These are phyloP conservation scores for Diphasiastrum complanatum DNA, from an alignment of 83 land plant species.

Conservation along the genomic window DNA sequence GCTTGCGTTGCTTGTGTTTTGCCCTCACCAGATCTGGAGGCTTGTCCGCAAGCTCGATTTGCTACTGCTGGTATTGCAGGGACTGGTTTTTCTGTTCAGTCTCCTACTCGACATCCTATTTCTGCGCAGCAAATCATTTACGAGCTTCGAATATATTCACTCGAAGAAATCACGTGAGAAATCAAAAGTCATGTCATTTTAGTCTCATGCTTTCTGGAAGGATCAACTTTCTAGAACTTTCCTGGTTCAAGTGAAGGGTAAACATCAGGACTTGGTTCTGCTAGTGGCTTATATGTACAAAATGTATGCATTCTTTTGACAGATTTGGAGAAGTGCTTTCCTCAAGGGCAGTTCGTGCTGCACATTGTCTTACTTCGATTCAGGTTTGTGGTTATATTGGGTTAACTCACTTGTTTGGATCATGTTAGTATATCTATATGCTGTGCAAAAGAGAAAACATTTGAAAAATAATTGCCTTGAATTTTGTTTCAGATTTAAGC, in stretches of 20 bases:
- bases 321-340: conserved; percentile 72
- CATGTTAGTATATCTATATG: no score
- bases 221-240: no score
- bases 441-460: no score
- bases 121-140: conserved; percentile 76
- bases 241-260: no score
- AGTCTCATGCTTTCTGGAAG: no score
- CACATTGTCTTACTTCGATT: conserved; percentile 92
- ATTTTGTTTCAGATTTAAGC: no score
- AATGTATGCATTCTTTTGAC: no score
- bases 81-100: conserved; percentile 43
- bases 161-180: conserved; percentile 92
- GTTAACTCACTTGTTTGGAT: no score
- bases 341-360: conserved; percentile 91
- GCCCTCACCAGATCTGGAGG: conserved; percentile 61
- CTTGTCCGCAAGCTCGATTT: conserved; percentile 30
- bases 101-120: conserved; percentile 87
- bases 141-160: conserved; percentile 90
- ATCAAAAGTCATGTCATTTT: no score
- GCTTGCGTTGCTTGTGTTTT: conserved; percentile 91
- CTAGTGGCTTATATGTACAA: no score
- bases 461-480: no score
- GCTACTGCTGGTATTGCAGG: conserved; percentile 28
- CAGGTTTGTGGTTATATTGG: conserved; percentile 51
- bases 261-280: no score